phyloP scores from a whole-genome alignment of 257 asterid genomes.

The Misopates orontium region DNA sequence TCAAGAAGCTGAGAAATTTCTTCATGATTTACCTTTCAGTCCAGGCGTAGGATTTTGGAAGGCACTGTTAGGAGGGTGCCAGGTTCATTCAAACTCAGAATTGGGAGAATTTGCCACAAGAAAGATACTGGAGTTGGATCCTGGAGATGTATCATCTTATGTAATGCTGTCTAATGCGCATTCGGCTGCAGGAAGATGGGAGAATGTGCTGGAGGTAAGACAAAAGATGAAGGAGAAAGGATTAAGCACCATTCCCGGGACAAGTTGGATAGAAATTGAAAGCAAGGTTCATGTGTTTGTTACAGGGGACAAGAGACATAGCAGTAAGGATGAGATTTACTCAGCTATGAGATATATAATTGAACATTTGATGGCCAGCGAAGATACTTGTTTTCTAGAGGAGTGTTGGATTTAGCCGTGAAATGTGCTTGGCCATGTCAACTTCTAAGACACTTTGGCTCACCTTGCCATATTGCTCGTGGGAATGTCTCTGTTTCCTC shows the following conservation, averaged over 20 bases:
- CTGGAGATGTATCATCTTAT: constrained; percentile 78
- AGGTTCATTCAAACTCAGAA: constrained; percentile 54
- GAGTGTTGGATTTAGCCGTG: constrained; percentile 21
- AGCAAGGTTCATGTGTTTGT: constrained; percentile 67
- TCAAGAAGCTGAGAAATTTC: constrained; percentile 56
- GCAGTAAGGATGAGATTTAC: constrained; percentile 41
- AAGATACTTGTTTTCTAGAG: constrained; percentile 16
- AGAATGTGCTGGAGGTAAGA: constrained; percentile 43
- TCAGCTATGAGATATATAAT: constrained; percentile 37
- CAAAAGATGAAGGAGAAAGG: constrained; percentile 62
- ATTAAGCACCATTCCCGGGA: constrained; percentile 62
- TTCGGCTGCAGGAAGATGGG: constrained; percentile 84
- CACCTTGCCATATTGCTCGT: not conserved
- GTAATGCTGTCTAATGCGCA: constrained; percentile 89
- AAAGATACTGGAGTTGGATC: constrained; percentile 64
- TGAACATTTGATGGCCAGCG: constrained; percentile 34
- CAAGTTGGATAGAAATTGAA: constrained; percentile 77
- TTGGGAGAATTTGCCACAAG: constrained; percentile 60
- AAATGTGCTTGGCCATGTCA: not conserved
- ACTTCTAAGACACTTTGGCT: not conserved
- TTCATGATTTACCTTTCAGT: constrained; percentile 68
- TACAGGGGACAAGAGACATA: constrained; percentile 55
- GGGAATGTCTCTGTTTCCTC: too few relatives aligned
- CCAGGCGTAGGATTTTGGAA: constrained; percentile 92
- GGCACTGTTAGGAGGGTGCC: constrained; percentile 83